Evolutionary conservation across 2,329 filamentous ascomycete genomes (phyloP).

Genomic region (Ophioceras dolichostomum): DNA sequence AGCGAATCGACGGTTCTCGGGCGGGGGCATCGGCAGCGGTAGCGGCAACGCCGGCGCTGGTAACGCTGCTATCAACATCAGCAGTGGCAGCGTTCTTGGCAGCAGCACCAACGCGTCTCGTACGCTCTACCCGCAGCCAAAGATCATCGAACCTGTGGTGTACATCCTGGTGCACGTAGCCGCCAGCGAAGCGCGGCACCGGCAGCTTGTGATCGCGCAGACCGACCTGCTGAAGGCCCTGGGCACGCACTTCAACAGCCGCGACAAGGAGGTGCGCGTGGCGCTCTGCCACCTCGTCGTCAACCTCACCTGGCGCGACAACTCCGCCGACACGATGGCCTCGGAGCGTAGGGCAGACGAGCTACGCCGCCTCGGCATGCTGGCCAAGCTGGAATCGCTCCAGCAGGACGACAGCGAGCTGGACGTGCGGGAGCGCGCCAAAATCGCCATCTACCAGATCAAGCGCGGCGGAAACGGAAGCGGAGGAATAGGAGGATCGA

Average conservation of each 20-base stretch:
- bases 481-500: too few species aligned
- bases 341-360: slow-evolving; percentile 56
- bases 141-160: slow-evolving; percentile 66
- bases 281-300: slow-evolving; percentile 74
- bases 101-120: slow-evolving; percentile 16
- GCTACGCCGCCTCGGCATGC: slow-evolving; percentile 60
- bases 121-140: slow-evolving; percentile 44
- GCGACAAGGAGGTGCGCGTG: slow-evolving; percentile 60
- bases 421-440: slow-evolving; percentile 75
- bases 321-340: slow-evolving; percentile 51
- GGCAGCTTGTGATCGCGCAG: slow-evolving; percentile 66
- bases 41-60: slow-evolving; percentile 4
- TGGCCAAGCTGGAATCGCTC: slow-evolving; percentile 50
- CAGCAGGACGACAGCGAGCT: slow-evolving; percentile 57
- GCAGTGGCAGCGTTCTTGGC: background rate
- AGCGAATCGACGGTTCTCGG: slow-evolving; percentile 27
- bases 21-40: slow-evolving; percentile 1
- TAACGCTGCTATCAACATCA: background rate
- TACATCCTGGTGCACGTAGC: slow-evolving; percentile 83
- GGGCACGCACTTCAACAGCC: slow-evolving; percentile 60
- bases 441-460: slow-evolving; percentile 65
- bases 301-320: slow-evolving; percentile 77
- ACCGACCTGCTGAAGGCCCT: slow-evolving; percentile 62
- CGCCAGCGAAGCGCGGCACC: slow-evolving; percentile 66
- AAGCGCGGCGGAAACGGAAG: too few species aligned